A percentile compares a stretch with the other conserved stretches of the same genome.
phyloP scores from a whole-genome alignment of 1,139 yeast species.

The Geotrichum candidum region DNA sequence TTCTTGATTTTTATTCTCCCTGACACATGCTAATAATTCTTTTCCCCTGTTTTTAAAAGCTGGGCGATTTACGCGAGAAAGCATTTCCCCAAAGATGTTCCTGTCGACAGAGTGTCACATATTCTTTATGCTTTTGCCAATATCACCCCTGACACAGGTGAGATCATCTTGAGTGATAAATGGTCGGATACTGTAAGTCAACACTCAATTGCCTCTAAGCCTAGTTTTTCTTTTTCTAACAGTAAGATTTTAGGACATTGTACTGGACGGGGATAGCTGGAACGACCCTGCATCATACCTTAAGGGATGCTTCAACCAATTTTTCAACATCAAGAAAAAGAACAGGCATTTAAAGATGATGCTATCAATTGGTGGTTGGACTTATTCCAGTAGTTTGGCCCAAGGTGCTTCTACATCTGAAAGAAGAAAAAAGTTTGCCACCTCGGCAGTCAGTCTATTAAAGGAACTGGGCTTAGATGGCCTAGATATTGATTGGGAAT shows the following conservation, averaged over 20 bases:
- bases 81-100: conserved; percentile 64
- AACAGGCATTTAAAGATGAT: conserved; percentile 52
- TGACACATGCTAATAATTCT: conserved; percentile 8
- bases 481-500: conserved; percentile 93
- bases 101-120: conserved; percentile 53
- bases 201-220: conserved; percentile 6
- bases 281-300: conserved; percentile 20
- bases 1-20: background rate
- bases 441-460: conserved; percentile 46
- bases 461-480: conserved; percentile 72
- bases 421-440: conserved; percentile 46
- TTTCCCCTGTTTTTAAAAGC: conserved; percentile 29
- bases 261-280: conserved; percentile 21
- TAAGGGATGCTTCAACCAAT: conserved; percentile 52
- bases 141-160: conserved; percentile 51
- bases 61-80: conserved; percentile 72
- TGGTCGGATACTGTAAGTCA: conserved; percentile 54
- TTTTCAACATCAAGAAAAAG: conserved; percentile 45
- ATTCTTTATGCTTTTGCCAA: conserved; percentile 72
- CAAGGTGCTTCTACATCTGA: conserved; percentile 39
- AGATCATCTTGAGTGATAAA: conserved; percentile 49
- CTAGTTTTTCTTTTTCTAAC: conserved; percentile 22
- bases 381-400: conserved; percentile 51
- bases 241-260: conserved; percentile 22
- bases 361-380: conserved; percentile 89